A percentile compares a stretch with the other conserved stretches of the same genome.
Conservation (phyloP, 352 stramenopile species). For the Phytophthora ramorum region DNA sequence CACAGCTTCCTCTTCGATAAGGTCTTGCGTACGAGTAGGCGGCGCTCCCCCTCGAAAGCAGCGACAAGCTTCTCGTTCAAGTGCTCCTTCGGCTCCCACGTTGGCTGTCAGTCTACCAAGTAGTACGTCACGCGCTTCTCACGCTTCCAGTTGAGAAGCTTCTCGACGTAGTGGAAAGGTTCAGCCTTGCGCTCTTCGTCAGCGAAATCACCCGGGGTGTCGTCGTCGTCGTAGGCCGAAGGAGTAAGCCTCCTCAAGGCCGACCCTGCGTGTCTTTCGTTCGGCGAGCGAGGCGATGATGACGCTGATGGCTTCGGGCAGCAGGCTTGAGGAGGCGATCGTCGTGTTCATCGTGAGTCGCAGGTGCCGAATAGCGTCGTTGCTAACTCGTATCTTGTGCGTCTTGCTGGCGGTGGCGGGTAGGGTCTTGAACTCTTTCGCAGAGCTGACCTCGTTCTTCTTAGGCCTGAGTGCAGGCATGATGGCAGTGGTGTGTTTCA, state of each 20-base stretch:
- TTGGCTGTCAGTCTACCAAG: slow-evolving; percentile 32
- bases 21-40: slow-evolving; percentile 19
- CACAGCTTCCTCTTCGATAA: slow-evolving; percentile 33
- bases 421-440: background rate
- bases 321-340: background rate
- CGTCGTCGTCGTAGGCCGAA: background rate
- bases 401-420: background rate
- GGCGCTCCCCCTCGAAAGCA: slow-evolving; percentile 17
- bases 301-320: slow-evolving; percentile 8
- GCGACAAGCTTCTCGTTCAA: slow-evolving; percentile 14
- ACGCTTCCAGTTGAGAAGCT: background rate
- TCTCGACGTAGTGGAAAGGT: background rate
- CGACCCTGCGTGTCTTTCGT: background rate
- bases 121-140: slow-evolving; percentile 14
- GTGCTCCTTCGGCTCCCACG: slow-evolving; percentile 11
- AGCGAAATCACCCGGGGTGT: background rate
- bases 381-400: slow-evolving; percentile 6
- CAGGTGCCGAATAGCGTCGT: slow-evolving; percentile 13
- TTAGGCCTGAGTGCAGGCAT: background rate
- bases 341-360: slow-evolving; percentile 18
- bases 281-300: slow-evolving; percentile 5
- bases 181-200: background rate
- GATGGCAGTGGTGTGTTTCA: background rate
- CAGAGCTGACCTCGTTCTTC: background rate
- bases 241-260: background rate